These are phyloP conservation scores for Cordyceps tenuipes DNA, from an alignment of 2,329 filamentous ascomycete genomes.

Conservation along the genomic window DNA sequence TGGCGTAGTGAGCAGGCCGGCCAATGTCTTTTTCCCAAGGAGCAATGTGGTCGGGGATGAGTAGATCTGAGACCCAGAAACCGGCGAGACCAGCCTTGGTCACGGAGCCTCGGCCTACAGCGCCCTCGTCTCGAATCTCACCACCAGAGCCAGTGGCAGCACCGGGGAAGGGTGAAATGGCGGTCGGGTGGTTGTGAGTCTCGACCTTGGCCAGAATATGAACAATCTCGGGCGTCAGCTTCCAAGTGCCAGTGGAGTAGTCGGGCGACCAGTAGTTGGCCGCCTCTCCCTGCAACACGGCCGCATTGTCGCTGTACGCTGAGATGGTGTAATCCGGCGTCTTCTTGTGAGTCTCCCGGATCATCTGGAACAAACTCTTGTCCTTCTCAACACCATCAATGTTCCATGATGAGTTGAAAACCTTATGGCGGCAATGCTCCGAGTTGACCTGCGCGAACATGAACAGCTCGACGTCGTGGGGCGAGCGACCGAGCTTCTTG, in stretches of 20 bases:
- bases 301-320: constrained; percentile 95
- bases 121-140: constrained; percentile 91
- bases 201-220: constrained; percentile 92
- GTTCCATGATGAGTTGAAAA: constrained; percentile 95
- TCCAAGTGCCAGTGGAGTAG: constrained; percentile 80
- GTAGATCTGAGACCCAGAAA: constrained; percentile 90
- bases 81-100: constrained; percentile 88
- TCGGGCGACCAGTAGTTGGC: constrained; percentile 72
- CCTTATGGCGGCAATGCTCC: constrained; percentile 79
- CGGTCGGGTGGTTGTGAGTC: constrained; percentile 95
- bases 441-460: constrained; percentile 68
- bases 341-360: constrained; percentile 84
- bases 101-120: constrained; percentile 83
- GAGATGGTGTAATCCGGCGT: constrained; percentile 79
- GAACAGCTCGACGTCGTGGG: constrained; percentile 12
- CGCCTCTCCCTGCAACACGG: constrained; percentile 51
- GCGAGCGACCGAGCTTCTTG: constrained; percentile 28
- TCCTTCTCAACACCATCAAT: constrained; percentile 79
- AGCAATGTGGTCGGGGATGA: constrained; percentile 72
- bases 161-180: constrained; percentile 85
- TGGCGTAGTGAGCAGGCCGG: constrained; percentile 84
- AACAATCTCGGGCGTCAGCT: constrained; percentile 73
- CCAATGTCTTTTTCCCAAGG: constrained; percentile 92
- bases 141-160: constrained; percentile 93
- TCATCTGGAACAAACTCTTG: constrained; percentile 88